phyloP scores from a whole-genome alignment of 352 stramenopile genomes.

The Ophiocytium majus region DNA sequence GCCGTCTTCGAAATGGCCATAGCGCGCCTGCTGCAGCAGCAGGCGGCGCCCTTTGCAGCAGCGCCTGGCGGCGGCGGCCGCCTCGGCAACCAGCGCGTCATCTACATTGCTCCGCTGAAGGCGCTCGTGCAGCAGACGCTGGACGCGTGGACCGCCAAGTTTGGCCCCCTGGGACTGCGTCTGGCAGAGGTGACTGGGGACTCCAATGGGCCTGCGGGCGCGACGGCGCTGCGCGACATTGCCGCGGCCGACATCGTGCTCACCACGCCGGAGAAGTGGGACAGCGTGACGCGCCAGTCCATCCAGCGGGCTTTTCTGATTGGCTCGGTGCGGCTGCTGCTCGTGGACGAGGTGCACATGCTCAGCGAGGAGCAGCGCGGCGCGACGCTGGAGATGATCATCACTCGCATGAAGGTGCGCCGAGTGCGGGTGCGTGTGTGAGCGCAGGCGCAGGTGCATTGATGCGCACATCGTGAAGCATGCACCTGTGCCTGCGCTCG shows the following conservation, averaged over 20 bases:
- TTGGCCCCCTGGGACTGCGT: conserved; percentile 37
- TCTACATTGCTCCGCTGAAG: conserved; percentile 54
- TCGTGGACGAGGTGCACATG: conserved; percentile 59
- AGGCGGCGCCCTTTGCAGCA: neutral
- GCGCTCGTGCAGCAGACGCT: conserved; percentile 55
- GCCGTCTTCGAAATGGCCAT: conserved; percentile 84
- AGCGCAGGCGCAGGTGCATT: too few species aligned
- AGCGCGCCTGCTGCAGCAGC: conserved; percentile 70
- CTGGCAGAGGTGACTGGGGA: conserved; percentile 58
- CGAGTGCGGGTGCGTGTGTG: neutral
- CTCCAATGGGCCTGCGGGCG: neutral
- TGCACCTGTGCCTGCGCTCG: too few species aligned
- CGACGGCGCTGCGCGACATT: conserved; percentile 28
- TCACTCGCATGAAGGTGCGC: conserved; percentile 55
- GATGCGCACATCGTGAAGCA: too few species aligned
- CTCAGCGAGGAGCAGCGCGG: conserved; percentile 54
- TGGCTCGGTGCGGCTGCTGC: conserved; percentile 40
- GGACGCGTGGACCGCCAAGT: conserved; percentile 53
- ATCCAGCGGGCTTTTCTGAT: conserved; percentile 60
- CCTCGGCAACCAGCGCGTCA: conserved; percentile 46
- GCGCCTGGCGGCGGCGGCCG: neutral
- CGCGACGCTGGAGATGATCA: conserved; percentile 56
- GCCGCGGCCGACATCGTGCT: conserved; percentile 85
- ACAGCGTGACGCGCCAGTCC: conserved; percentile 89
- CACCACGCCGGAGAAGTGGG: conserved; percentile 96